Evolutionary conservation across 2,329 filamentous ascomycete genomes (phyloP).

Genomic region (Trichoderma sp.): DNA sequence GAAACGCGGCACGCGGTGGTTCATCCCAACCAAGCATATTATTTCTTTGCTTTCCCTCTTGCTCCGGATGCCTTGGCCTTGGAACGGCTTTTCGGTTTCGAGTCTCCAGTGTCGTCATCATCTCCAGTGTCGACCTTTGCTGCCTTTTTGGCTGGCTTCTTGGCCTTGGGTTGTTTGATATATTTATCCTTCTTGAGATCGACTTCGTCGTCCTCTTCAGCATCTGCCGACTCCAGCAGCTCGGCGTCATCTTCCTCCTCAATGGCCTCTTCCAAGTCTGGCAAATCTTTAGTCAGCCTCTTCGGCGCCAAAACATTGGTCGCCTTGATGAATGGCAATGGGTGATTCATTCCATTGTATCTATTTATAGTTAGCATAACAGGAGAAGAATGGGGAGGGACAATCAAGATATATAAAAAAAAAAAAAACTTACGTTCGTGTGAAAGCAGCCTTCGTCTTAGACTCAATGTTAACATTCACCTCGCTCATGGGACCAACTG

Average conservation of each 20-base stretch:
- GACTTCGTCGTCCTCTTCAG: slow-evolving; percentile 70
- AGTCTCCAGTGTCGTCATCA: slow-evolving; percentile 47
- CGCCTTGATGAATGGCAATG: slow-evolving; percentile 94
- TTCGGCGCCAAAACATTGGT: slow-evolving; percentile 71
- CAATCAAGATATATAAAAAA: too few species aligned
- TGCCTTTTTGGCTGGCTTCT: slow-evolving; percentile 47
- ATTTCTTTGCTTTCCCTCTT: slow-evolving; percentile 51
- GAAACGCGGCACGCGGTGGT: neutral
- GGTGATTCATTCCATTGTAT: slow-evolving; percentile 83
- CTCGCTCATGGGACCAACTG: slow-evolving; percentile 79
- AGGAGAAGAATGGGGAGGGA: too few species aligned
- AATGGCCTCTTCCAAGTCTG: slow-evolving; percentile 93
- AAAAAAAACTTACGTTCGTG: slow-evolving; percentile 66
- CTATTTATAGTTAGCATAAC: slow-evolving; percentile 40
- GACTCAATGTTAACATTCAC: slow-evolving; percentile 73
- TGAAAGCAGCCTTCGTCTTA: slow-evolving; percentile 86
- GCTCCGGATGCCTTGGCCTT: slow-evolving; percentile 39
- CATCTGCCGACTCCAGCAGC: slow-evolving; percentile 53
- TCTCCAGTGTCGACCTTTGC: slow-evolving; percentile 44
- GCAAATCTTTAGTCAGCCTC: slow-evolving; percentile 69
- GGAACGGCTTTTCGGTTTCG: slow-evolving; percentile 48
- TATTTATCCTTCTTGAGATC: slow-evolving; percentile 95
- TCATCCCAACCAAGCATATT: neutral
- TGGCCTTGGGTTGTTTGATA: slow-evolving; percentile 82
- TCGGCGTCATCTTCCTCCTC: slow-evolving; percentile 84